Base-by-base conservation (phyloP, 108 stramenopile species). In the Pseudonitzschia multiseries region DNA sequence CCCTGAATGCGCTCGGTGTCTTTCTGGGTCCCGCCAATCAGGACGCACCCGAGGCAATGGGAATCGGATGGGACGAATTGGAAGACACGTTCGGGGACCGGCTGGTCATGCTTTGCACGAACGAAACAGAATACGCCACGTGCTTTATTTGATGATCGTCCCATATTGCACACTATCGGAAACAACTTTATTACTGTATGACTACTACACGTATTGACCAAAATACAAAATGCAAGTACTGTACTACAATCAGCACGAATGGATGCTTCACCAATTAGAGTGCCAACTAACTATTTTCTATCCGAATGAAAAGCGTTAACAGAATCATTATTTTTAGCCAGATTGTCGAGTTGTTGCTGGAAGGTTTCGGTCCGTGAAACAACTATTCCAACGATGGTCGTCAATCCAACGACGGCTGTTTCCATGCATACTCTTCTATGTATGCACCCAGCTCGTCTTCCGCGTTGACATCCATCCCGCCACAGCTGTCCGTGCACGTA, bases 401-500 rank as follows among this genome's bases (percentile, higher is more conserved):
- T 41, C 72, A 86, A 81, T 84, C 83, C 66, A 90, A 66, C 14
- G 93, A 86, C 29, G 90, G 87, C 69, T 94, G 93, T 40, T 79
- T 72, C 93, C 93, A 94, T 24, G 89, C 91, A 72, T 79, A 89
- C 72, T 94, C 93, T 76, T 92, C 89, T 57, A 71, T 46, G 73
- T 94, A 94, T 2, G 88, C 79, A 21, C 93, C 93, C 48, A 87
- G 59, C 53, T 53, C 56, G 26, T 33, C 46, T 0, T 44, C 65
- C 27, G 63, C 51, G 57, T 70, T 70, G 8, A 68, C 70, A n/a
- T 74, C 70, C 42, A 78, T 65, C 21, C 57, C 77, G 18, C 89
- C 89, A 74, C 93, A 94, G 67, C 89, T 91, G 3, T 77, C 82
- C 20, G 91, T 92, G 57, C 93, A 94, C 3, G 93, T 92, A 69